These are phyloP conservation scores for Furcasterigmium sp. DNA, from an alignment of 2,329 filamentous ascomycete species.

Conservation along the genomic window DNA sequence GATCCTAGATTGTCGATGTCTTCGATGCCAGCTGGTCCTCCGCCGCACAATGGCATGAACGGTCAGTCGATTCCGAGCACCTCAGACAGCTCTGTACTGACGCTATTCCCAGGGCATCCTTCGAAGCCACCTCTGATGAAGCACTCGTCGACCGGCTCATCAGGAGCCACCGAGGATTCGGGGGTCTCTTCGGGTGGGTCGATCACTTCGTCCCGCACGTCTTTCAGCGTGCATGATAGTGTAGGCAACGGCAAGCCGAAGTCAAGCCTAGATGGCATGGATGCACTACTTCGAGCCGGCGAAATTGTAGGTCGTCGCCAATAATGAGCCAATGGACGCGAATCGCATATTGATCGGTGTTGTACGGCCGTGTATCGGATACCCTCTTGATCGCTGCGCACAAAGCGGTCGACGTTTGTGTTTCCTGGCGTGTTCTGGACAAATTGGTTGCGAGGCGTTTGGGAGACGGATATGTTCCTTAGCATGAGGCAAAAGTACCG, in stretches of 20 bases:
- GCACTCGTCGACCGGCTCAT: constrained; percentile 9
- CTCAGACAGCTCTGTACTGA: constrained; percentile 6
- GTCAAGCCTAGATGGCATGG: constrained; percentile 48
- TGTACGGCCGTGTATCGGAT: constrained; percentile 9
- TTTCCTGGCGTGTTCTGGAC: constrained; percentile 4
- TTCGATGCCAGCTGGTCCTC: not conserved
- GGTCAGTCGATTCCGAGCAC: constrained; percentile 2
- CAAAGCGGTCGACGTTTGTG: not conserved
- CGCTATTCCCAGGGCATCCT: constrained; percentile 7
- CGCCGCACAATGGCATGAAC: constrained; percentile 1
- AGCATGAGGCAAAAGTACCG: not conserved
- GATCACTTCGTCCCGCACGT: constrained; percentile 8
- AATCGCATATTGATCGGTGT: not conserved
- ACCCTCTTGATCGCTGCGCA: constrained; percentile 11
- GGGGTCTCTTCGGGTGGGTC: constrained; percentile 5
- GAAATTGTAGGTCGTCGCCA: constrained; percentile 49
- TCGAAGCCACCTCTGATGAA: constrained; percentile 9
- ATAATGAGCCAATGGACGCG: too few species aligned
- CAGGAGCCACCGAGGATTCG: constrained; percentile 7
- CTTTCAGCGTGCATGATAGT: constrained; percentile 9
- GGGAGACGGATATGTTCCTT: too few species aligned
- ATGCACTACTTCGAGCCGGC: constrained; percentile 51
- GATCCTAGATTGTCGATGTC: constrained; percentile 2
- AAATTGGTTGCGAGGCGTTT: too few species aligned
- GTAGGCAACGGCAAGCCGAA: constrained; percentile 6